Conservation (phyloP, 495 filamentous ascomycete species). For the Aspergillus olivimuriae region DNA sequence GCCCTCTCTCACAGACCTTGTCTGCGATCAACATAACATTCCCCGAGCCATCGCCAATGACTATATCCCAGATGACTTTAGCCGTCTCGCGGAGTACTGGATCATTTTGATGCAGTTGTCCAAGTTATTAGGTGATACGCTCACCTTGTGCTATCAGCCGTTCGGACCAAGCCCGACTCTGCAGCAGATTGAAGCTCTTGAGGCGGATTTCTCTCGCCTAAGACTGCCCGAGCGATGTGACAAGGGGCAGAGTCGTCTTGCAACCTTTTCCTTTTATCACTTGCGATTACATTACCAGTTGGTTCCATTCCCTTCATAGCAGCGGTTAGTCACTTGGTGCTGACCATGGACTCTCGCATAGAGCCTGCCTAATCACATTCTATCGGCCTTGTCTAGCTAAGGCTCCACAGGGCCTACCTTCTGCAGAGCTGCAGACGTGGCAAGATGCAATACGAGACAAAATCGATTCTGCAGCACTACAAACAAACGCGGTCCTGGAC, state of each 20-base stretch:
- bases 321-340: background rate
- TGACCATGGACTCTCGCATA: slow-evolving; percentile 6
- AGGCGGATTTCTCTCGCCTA: slow-evolving; percentile 13
- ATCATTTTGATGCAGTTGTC: slow-evolving; percentile 23
- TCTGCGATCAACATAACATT: slow-evolving; percentile 19
- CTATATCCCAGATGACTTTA: slow-evolving; percentile 19
- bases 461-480: slow-evolving; percentile 25
- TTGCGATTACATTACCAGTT: slow-evolving; percentile 32
- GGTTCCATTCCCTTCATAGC: background rate
- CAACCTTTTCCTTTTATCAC: slow-evolving; percentile 23
- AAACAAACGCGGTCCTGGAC: slow-evolving; percentile 28
- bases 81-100: slow-evolving; percentile 22
- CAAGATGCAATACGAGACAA: slow-evolving; percentile 13
- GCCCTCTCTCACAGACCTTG: slow-evolving; percentile 21
- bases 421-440: slow-evolving; percentile 11
- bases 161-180: slow-evolving; percentile 8
- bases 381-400: slow-evolving; percentile 23
- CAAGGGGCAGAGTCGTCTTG: slow-evolving; percentile 5
- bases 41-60: background rate
- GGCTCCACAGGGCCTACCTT: slow-evolving; percentile 7
- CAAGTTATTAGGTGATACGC: slow-evolving; percentile 16
- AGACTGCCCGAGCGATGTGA: slow-evolving; percentile 16
- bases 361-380: slow-evolving; percentile 23
- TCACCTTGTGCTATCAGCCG: slow-evolving; percentile 18
- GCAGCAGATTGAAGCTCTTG: slow-evolving; percentile 19